These are phyloP conservation scores for Aeschynomene evenia DNA, from an alignment of 306 rosid species.

Conservation along the genomic window DNA sequence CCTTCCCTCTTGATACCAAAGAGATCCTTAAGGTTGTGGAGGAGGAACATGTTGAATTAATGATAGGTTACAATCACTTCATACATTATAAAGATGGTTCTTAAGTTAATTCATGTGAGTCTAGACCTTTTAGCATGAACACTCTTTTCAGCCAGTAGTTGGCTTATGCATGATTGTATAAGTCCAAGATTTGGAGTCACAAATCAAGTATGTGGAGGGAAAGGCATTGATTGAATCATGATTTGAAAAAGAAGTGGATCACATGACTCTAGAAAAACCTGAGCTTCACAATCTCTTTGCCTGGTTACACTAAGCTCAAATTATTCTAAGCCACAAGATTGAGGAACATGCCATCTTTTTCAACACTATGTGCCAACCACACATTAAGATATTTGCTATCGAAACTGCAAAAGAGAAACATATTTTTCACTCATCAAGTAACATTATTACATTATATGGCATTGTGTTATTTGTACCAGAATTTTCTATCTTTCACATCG, in stretches of 20 bases:
- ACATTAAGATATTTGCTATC: not conserved
- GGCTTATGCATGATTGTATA: not conserved
- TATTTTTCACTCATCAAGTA: not conserved
- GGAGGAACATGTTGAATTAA: conserved; percentile 8
- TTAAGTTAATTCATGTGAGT: conserved; percentile 4
- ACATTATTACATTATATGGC: not conserved
- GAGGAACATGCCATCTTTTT: conserved; percentile 8
- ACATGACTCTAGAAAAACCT: conserved; percentile 2
- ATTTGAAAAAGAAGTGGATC: conserved; percentile 26
- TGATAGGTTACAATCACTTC: not conserved
- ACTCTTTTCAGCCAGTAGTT: conserved; percentile 2
- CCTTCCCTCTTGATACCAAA: no score
- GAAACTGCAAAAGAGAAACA: not conserved
- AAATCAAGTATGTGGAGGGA: conserved; percentile 12
- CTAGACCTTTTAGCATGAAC: not conserved
- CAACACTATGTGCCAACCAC: not conserved
- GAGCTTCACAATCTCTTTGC: conserved; percentile 11
- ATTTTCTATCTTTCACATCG: not conserved
- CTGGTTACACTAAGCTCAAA: not conserved
- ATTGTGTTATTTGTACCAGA: not conserved
- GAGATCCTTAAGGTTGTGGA: conserved; percentile 12
- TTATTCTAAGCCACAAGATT: conserved; percentile 29
- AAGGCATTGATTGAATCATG: conserved; percentile 29
- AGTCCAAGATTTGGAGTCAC: not conserved
- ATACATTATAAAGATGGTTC: not conserved